Base-by-base conservation (phyloP, 192 early-diverging fungal species). In the Spinellus fusiger region DNA sequence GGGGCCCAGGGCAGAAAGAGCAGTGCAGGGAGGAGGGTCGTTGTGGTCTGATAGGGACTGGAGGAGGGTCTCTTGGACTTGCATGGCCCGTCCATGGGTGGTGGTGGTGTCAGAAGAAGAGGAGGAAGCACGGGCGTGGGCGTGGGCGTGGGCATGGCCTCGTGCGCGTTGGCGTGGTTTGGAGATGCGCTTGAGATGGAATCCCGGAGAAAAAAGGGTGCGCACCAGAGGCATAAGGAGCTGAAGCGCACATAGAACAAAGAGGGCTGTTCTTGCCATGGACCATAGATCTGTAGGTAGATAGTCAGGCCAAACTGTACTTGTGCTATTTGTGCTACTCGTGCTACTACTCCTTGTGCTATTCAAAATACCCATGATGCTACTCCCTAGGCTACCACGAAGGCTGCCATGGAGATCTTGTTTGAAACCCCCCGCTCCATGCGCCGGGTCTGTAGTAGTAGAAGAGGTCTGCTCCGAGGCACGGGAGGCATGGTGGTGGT, bases 401-500 rank as follows among this genome's bases (percentile, higher is more conserved):
- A 6, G 10, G 13, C 18, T 3, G 40, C 10, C 10, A 18, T n/a
- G 3, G 40, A n/a, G 2, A 18, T 5, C 18, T 44, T 18, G 40
- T n/a, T 44, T n/a, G n/a, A n/a, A n/a, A n/a, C n/a, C n/a, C n/a
- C n/a, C n/a, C n/a, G 48, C 54, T 13, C 33, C 31, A 20, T 15
- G 20, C 26, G 44, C 6, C 31, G 37, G 40, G 27, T 25, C 35
- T n/a, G 49, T 34, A 28, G 28, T 1, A 16, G 56, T 38, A 12
- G 59, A 49, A 16, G 54, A 27, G n/a, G n/a, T n/a, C 33, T 52
- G 49, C 25, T 18, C 40, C 44, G 65, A n/a, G 8, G 65, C 54
- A 59, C 50, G 53, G n/a, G 65, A 67, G 29, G 35, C 35, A 64
- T 68, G 69, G 3, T 65, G 59, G 25, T 65, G 69, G 34, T 73